Conservation (phyloP, 345 rosid species). For the Microthlaspi erraticum region DNA sequence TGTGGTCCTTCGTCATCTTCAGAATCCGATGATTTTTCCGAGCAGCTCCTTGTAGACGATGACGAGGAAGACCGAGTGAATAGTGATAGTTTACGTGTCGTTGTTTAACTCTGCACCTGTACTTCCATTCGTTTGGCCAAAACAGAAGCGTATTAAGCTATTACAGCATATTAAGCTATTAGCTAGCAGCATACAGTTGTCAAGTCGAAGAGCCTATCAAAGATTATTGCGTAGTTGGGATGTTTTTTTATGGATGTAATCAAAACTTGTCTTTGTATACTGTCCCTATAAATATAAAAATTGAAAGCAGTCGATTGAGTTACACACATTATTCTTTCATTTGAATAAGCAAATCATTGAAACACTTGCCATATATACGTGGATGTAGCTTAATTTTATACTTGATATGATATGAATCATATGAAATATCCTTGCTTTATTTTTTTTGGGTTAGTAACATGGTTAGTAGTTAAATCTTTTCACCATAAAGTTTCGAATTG, state of each 20-base stretch:
- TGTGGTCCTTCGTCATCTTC: constrained; percentile 48
- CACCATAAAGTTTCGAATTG: too few relatives aligned
- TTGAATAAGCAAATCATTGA: too few relatives aligned
- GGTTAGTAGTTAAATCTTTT: too few relatives aligned
- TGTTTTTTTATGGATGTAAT: not conserved
- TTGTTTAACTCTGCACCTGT: constrained; percentile 15
- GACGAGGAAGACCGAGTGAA: constrained; percentile 5
- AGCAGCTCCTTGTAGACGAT: constrained; percentile 43
- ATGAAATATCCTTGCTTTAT: too few relatives aligned
- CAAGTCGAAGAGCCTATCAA: not conserved
- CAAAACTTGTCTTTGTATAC: too few relatives aligned
- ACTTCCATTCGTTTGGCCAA: not conserved
- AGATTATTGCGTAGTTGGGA: not conserved
- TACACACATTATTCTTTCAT: too few relatives aligned
- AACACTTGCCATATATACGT: too few relatives aligned
- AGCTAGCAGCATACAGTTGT: not conserved
- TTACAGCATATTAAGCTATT: not conserved
- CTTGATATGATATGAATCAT: too few relatives aligned
- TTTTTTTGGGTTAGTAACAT: too few relatives aligned
- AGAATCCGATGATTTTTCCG: constrained; percentile 9
- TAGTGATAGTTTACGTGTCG: constrained; percentile 19
- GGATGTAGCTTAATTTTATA: too few relatives aligned
- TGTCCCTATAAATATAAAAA: not conserved
- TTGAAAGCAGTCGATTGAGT: not conserved
- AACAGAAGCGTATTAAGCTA: not conserved